Evolutionary conservation across 495 filamentous ascomycete genomes (phyloP).

Genomic region (Aspergillus ellipticus): DNA sequence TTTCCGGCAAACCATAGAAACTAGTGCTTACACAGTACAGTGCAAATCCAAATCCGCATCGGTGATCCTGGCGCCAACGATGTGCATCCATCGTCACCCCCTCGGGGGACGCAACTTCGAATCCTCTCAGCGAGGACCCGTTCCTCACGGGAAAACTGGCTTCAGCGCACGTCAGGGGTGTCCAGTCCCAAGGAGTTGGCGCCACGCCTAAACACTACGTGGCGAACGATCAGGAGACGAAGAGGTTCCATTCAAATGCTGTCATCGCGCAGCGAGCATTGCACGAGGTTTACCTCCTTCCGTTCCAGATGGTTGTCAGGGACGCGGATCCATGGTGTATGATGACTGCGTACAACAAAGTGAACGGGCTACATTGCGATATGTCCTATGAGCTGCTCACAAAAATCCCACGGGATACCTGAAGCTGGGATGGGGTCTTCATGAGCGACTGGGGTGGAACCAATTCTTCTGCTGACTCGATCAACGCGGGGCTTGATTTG

Average conservation of each 20-base stretch:
- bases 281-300: conserved; percentile 58
- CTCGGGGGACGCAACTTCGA: conserved; percentile 14
- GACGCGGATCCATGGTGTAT: conserved; percentile 54
- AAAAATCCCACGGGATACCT: too few species aligned
- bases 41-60: conserved; percentile 3
- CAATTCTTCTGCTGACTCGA: too few species aligned
- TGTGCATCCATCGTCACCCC: conserved; percentile 3
- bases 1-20: not conserved
- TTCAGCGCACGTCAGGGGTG: not conserved
- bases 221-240: not conserved
- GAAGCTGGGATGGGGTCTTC: too few species aligned
- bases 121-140: conserved; percentile 5
- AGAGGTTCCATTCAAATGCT: not conserved
- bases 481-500: too few species aligned
- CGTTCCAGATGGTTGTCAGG: conserved; percentile 61
- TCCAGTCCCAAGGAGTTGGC: not conserved
- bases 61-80: conserved; percentile 3
- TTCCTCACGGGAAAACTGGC: not conserved
- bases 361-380: too few species aligned
- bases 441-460: too few species aligned
- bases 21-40: not conserved
- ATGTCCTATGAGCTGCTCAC: too few species aligned
- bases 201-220: not conserved
- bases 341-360: too few species aligned
- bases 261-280: not conserved